phyloP scores from a whole-genome alignment of 331 rosid genomes.

The Saraca asoca region DNA sequence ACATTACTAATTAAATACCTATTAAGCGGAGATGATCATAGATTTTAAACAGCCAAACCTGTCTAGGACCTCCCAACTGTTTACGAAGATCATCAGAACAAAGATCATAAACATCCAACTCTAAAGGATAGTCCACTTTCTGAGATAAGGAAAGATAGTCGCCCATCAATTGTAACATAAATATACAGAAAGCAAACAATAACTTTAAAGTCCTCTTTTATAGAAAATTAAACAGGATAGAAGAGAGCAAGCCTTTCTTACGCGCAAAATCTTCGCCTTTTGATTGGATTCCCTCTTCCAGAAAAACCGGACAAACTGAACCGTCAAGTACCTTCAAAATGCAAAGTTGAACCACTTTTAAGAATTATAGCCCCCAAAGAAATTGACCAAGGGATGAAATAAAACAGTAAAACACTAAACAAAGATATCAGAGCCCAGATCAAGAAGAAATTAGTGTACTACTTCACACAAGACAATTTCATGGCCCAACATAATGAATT shows the following conservation, averaged over 20 bases:
- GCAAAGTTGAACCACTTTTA: conserved; percentile 26
- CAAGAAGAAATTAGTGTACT: not conserved
- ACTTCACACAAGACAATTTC: not conserved
- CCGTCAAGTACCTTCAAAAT: conserved; percentile 75
- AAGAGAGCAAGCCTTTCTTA: conserved; percentile 45
- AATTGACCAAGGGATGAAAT: conserved; percentile 20
- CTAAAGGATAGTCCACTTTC: conserved; percentile 99
- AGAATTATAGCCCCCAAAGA: conserved; percentile 22
- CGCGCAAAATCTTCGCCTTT: conserved; percentile 98
- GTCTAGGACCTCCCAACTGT: conserved; percentile 78
- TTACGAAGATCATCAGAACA: conserved; percentile 90
- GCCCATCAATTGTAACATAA: conserved; percentile 10
- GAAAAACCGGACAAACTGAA: conserved; percentile 98
- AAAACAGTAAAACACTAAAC: conserved; percentile 4
- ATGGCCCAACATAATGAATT: not conserved
- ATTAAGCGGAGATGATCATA: conserved; percentile 17
- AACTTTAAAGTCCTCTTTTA: not conserved
- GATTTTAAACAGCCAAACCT: conserved; percentile 47
- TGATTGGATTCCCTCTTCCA: conserved; percentile 99
- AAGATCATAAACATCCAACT: conserved; percentile 86
- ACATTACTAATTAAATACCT: conserved; percentile 18
- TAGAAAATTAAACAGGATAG: not conserved
- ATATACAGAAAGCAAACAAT: conserved; percentile 18
- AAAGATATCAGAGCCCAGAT: not conserved
- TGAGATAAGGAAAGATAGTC: conserved; percentile 43